These are phyloP conservation scores for Sungouiozyma ichnusensis DNA, from an alignment of 805 yeast species.

Conservation along the genomic window DNA sequence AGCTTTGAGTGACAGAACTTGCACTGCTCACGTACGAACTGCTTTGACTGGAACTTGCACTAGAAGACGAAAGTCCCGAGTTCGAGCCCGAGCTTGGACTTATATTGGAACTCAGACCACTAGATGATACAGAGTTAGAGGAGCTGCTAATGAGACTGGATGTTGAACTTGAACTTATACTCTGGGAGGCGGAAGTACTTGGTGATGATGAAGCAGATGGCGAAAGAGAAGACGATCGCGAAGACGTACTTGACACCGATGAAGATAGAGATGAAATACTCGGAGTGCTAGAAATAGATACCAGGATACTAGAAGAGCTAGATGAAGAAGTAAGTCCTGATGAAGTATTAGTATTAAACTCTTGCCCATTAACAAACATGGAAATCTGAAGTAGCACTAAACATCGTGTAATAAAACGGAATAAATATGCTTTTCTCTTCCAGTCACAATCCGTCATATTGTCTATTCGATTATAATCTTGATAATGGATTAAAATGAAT, in stretches of 20 bases:
- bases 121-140: too few species aligned
- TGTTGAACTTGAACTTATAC: too few species aligned
- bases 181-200: slow-evolving; percentile 8
- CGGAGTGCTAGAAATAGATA: neutral
- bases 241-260: slow-evolving; percentile 4
- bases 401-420: neutral
- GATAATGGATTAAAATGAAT: too few species aligned
- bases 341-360: neutral
- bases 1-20: neutral
- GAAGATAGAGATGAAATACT: neutral
- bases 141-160: too few species aligned
- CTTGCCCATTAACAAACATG: neutral
- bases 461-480: too few species aligned
- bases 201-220: slow-evolving; percentile 4
- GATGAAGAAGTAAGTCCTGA: neutral
- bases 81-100: neutral
- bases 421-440: neutral
- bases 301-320: neutral
- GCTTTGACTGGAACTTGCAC: neutral
- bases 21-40: neutral
- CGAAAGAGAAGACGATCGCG: slow-evolving; percentile 5
- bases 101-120: too few species aligned
- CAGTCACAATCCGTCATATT: neutral
- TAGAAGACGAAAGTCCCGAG: too few species aligned
- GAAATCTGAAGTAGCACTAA: neutral